These are phyloP conservation scores for Eleusine coracana DNA, from an alignment of 176 grass and related monocot species.

Conservation along the genomic window DNA sequence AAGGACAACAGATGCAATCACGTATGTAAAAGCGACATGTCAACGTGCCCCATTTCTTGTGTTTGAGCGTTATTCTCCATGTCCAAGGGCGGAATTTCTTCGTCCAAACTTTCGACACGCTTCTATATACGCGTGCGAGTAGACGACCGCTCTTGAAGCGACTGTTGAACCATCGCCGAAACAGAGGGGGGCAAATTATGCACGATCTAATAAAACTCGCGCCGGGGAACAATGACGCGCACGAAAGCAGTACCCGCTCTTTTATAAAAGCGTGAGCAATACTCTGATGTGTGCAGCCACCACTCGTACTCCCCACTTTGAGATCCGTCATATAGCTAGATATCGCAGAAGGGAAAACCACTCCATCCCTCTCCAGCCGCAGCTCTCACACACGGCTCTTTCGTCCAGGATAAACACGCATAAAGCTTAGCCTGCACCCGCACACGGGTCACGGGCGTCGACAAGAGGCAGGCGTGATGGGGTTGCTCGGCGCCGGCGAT, in stretches of 20 bases:
- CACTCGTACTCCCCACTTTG: not conserved
- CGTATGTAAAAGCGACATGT: not conserved
- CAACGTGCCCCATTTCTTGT: not conserved
- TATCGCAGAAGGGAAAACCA: not conserved
- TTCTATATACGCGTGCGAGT: not conserved
- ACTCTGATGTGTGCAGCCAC: not conserved
- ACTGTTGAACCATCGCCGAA: slow-evolving; percentile 42
- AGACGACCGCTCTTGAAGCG: slow-evolving; percentile 2
- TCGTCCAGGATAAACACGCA: not conserved
- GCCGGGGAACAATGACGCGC: not conserved
- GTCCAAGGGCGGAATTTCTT: not conserved
- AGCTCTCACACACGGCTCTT: not conserved
- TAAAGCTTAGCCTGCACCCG: not conserved
- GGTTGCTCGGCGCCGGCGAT: not conserved
- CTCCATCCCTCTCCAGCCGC: not conserved
- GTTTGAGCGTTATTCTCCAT: not conserved
- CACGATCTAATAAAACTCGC: not conserved
- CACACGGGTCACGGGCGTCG: not conserved
- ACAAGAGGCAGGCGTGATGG: not conserved
- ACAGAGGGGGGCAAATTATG: not conserved
- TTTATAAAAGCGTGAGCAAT: slow-evolving; percentile 24
- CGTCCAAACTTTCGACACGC: not conserved
- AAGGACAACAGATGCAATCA: not conserved
- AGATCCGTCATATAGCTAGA: not conserved
- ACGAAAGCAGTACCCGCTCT: not conserved